phyloP scores from a whole-genome alignment of 345 rosid genomes.

The Boechera stricta region DNA sequence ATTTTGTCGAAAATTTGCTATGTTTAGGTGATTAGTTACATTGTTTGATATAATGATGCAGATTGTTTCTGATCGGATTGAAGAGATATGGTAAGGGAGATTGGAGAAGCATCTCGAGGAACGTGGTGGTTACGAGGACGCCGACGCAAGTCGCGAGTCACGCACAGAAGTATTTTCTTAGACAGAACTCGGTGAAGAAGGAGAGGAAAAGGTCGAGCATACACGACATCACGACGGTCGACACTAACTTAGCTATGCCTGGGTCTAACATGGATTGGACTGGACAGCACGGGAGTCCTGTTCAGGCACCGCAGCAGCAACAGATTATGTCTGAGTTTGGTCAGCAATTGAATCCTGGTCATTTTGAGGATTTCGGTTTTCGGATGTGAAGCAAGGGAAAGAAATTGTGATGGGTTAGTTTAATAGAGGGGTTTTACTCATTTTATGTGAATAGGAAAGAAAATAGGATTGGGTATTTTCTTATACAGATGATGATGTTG shows the following conservation, averaged over 20 bases:
- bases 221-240: constrained; percentile 74
- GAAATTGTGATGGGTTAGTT: constrained; percentile 1
- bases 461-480: constrained; percentile 35
- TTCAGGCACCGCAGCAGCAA: constrained; percentile 26
- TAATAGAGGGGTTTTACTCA: constrained; percentile 30
- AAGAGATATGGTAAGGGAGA: constrained; percentile 76
- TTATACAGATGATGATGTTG: constrained; percentile 29
- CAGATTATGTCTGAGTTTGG: constrained; percentile 29
- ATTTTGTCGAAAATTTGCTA: background rate
- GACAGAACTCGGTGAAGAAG: constrained; percentile 66
- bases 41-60: constrained; percentile 32
- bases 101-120: constrained; percentile 91
- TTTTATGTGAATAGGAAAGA: constrained; percentile 41
- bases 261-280: constrained; percentile 38
- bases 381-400: constrained; percentile 23
- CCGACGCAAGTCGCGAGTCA: constrained; percentile 94
- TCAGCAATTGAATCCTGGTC: constrained; percentile 28
- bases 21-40: constrained; percentile 13
- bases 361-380: constrained; percentile 40
- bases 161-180: constrained; percentile 89
- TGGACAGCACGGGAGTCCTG: constrained; percentile 38
- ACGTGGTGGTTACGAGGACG: constrained; percentile 78
- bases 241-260: constrained; percentile 39
- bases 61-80: constrained; percentile 75
- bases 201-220: constrained; percentile 88